Percentiles rank a stretch among this genome's conserved stretches.
Evolutionary conservation across 2,329 filamentous ascomycete species (phyloP).

Genomic region (Lachnellula cervina): DNA sequence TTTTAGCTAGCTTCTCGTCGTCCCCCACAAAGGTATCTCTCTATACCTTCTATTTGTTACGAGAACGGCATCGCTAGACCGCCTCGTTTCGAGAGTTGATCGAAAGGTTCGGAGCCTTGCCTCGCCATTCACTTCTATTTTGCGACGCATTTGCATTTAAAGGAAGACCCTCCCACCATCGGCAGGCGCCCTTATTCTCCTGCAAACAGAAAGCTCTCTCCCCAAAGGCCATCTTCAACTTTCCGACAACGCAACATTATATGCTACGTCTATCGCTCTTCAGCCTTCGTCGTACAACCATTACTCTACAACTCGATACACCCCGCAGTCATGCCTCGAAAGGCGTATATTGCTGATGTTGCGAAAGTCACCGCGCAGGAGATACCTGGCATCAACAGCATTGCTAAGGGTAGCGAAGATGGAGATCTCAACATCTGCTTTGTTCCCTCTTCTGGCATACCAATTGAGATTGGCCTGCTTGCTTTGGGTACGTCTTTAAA

Average conservation of each 20-base stretch:
- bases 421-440: slow-evolving; percentile 65
- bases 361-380: slow-evolving; percentile 33
- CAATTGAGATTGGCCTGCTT: slow-evolving; percentile 26
- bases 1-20: background rate
- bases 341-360: slow-evolving; percentile 58
- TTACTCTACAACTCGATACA: background rate
- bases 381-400: slow-evolving; percentile 46
- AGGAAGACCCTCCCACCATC: no score
- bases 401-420: slow-evolving; percentile 63
- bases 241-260: background rate
- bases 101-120: background rate
- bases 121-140: background rate
- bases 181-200: no score
- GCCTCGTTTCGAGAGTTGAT: background rate
- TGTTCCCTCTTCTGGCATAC: slow-evolving; percentile 25
- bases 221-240: background rate
- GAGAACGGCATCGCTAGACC: background rate
- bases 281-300: background rate
- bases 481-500: slow-evolving; percentile 19
- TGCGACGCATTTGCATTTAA: background rate
- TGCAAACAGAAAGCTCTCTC: background rate
- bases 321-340: slow-evolving; percentile 55
- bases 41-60: no score
- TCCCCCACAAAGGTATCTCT: background rate
- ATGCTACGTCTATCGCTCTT: background rate